phyloP scores from a whole-genome alignment of 2,329 filamentous ascomycete species.

The Lachnellula hyalina region DNA sequence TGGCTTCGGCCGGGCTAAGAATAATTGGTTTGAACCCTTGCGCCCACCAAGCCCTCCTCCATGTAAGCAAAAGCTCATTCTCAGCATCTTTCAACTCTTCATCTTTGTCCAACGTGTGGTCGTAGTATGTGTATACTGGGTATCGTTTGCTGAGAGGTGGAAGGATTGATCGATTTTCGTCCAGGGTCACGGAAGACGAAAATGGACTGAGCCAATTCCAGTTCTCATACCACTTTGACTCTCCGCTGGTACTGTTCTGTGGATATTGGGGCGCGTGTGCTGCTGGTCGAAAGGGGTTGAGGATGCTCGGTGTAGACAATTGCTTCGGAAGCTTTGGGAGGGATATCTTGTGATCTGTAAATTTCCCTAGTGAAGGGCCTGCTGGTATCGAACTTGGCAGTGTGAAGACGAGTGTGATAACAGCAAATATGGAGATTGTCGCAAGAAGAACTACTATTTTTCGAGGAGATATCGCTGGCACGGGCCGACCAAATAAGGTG shows the following conservation, averaged over 20 bases:
- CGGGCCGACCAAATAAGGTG: constrained; percentile 42
- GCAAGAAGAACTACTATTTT: constrained; percentile 49
- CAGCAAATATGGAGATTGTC: constrained; percentile 46
- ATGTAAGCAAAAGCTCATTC: constrained; percentile 72
- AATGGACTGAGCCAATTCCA: constrained; percentile 91
- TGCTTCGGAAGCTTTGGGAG: constrained; percentile 43
- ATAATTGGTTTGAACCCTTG: constrained; percentile 85
- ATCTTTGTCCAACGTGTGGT: constrained; percentile 58
- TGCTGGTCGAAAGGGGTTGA: constrained; percentile 64
- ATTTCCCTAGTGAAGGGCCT: constrained; percentile 44
- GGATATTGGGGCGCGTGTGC: constrained; percentile 69
- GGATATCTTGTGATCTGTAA: constrained; percentile 45
- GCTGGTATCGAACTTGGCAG: constrained; percentile 45
- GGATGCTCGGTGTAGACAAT: constrained; percentile 34
- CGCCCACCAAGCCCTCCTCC: constrained; percentile 94
- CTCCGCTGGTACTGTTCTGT: constrained; percentile 71
- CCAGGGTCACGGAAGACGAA: constrained; percentile 71
- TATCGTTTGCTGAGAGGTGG: constrained; percentile 68
- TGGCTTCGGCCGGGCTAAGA: constrained; percentile 72
- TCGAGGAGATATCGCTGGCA: constrained; percentile 47
- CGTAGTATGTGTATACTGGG: constrained; percentile 88
- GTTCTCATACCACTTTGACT: constrained; percentile 79
- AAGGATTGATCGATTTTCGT: constrained; percentile 77
- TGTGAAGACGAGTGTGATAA: constrained; percentile 49
- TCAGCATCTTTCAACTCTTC: constrained; percentile 65